phyloP scores from a whole-genome alignment of 805 yeast genomes.

The Monosporozyma servazzii region DNA sequence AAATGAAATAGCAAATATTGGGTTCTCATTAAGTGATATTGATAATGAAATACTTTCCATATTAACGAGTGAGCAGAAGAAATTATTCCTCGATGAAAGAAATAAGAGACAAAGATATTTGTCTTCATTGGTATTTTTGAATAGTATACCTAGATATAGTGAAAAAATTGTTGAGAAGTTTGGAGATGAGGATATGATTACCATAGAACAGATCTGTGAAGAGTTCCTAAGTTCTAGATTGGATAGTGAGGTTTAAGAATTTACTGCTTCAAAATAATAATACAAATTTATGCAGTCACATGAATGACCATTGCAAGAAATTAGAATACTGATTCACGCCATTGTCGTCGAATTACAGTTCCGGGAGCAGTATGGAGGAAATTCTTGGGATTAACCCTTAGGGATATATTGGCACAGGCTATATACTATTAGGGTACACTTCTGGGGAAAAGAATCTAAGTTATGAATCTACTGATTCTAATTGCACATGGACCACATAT shows the following conservation, averaged over 20 bases:
- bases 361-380: no score
- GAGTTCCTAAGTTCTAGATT: neutral
- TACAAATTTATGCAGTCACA: no score
- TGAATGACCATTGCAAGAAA: no score
- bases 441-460: no score
- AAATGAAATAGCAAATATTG: neutral
- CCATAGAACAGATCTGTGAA: neutral
- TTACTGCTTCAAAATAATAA: neutral
- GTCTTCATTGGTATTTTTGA: neutral
- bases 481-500: no score
- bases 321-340: no score
- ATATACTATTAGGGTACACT: no score
- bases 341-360: no score
- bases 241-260: neutral
- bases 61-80: neutral
- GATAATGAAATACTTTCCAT: neutral
- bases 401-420: no score
- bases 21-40: neutral
- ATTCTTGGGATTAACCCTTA: no score
- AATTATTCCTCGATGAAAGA: neutral
- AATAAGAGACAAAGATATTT: neutral
- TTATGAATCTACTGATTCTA: no score
- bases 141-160: slow-evolving; percentile 1
- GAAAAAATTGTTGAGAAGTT: neutral
- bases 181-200: neutral